Base-by-base conservation (phyloP, 1,139 yeast species). In the Blastobotrys illinoisensis region DNA sequence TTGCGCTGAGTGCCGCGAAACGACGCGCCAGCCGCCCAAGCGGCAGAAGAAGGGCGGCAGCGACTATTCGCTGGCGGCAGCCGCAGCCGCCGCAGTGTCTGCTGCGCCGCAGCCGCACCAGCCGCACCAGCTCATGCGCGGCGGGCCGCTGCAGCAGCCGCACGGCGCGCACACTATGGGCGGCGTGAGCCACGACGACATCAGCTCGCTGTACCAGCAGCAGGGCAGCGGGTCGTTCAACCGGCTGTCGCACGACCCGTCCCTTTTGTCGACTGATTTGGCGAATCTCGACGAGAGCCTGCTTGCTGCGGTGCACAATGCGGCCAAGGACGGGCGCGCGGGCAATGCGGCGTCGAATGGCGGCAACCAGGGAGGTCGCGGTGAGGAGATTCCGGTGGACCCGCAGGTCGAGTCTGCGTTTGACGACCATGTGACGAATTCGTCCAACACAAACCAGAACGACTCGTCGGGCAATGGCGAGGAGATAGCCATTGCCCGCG, bases 1-100 rank as follows among this genome's bases (percentile, higher is more conserved):
- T 56, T 93, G 99, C 67, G 75, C 79, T 1, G 85, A 82, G 54
- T 91, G 98, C 70, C 77, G 88, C 51, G 80, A 78, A 19, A 64
- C 74, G 6, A 57, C 64, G 13, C 59, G 67, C 3, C 65, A 16
- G 62, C 63, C 45, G 63, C 64, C 19, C 67, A 62, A 16, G 56
- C 60, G 20, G 50, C 52, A 18, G 60, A 58, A 40, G 56, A 57
- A 44, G 58, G 58, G 44, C 57, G 62, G 44, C 56, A 58, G 54
- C 57, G 62, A 56, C 57, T 59, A 43, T 62, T 59, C 51, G 59
- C 58, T 19, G 64, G 56, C 58, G 36, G 54, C 53, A 19, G 56
- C n/a, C n/a, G n/a, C 57, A 13, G 56, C 55, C 5, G 58, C 60
- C 5, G 55, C 54, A 13, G 55, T 53, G n/a, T 55, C 47, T 23